phyloP scores from a whole-genome alignment of 306 rosid genomes.

The Canavalia ensiformis region DNA sequence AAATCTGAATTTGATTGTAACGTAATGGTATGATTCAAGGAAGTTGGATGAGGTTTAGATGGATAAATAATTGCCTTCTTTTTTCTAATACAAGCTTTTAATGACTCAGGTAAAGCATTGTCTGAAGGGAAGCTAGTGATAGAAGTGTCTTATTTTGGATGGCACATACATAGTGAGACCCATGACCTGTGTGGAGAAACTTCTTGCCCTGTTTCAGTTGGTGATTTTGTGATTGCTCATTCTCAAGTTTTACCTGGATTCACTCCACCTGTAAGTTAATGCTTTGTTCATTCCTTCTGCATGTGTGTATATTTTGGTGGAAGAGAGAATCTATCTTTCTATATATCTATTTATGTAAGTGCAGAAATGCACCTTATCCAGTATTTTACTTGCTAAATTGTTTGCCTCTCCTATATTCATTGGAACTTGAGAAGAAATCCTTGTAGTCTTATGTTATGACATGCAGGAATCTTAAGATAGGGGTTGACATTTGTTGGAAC shows the following conservation, averaged over 20 bases:
- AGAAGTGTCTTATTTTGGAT: slow-evolving; percentile 83
- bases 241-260: slow-evolving; percentile 76
- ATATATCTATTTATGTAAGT: background rate
- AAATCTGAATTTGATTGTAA: slow-evolving; percentile 1
- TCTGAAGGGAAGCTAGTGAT: slow-evolving; percentile 79
- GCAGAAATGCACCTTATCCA: slow-evolving; percentile 23
- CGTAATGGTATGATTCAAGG: background rate
- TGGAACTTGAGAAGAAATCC: slow-evolving; percentile 13
- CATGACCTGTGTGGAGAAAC: slow-evolving; percentile 88
- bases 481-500: slow-evolving; percentile 2
- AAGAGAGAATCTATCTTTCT: slow-evolving; percentile 3
- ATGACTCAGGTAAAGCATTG: slow-evolving; percentile 63
- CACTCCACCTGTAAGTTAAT: slow-evolving; percentile 86
- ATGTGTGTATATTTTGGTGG: background rate
- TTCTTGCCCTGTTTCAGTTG: slow-evolving; percentile 79
- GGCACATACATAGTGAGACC: slow-evolving; percentile 80
- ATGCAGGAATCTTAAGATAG: slow-evolving; percentile 31
- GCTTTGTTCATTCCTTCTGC: slow-evolving; percentile 27
- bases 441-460: slow-evolving; percentile 11
- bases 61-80: background rate
- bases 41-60: slow-evolving; percentile 17
- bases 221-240: slow-evolving; percentile 85
- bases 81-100: slow-evolving; percentile 38
- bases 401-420: slow-evolving; percentile 14
- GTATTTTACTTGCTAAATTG: background rate